Evolutionary conservation across 345 rosid genomes (phyloP).

Genomic region (Syzygium grande): DNA sequence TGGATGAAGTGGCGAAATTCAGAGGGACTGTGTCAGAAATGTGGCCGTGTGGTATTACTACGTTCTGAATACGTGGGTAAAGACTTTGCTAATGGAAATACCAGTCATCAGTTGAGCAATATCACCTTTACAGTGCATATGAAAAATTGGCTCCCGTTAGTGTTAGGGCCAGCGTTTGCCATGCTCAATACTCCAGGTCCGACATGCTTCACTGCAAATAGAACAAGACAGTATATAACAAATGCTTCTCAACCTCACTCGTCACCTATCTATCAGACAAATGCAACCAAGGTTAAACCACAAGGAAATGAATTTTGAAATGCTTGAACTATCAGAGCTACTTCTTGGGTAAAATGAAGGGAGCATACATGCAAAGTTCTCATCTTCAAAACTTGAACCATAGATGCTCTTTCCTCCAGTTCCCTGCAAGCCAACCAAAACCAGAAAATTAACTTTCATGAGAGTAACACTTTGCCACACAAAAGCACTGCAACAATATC

Average conservation of each 20-base stretch:
- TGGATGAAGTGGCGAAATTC: neutral
- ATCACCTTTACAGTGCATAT: constrained; percentile 79
- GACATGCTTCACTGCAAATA: constrained; percentile 71
- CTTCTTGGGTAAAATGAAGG: neutral
- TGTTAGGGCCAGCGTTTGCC: constrained; percentile 95
- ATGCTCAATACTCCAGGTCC: constrained; percentile 90
- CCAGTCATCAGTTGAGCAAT: neutral
- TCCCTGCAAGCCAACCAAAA: constrained; percentile 35
- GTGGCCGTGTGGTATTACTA: neutral
- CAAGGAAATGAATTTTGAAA: neutral
- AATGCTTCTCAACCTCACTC: neutral
- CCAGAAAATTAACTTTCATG: neutral
- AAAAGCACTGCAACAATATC: neutral
- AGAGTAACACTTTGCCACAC: neutral
- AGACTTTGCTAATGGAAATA: neutral
- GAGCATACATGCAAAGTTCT: constrained; percentile 64
- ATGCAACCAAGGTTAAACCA: neutral
- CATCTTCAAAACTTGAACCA: constrained; percentile 72
- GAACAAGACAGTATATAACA: neutral
- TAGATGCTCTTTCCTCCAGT: constrained; percentile 90
- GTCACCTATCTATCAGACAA: neutral
- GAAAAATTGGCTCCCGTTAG: constrained; percentile 95
- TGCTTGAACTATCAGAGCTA: neutral
- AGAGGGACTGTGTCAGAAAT: neutral
- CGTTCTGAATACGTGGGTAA: neutral